Conservation (phyloP, 2,329 filamentous ascomycete species). For the Clonostachys sp. region DNA sequence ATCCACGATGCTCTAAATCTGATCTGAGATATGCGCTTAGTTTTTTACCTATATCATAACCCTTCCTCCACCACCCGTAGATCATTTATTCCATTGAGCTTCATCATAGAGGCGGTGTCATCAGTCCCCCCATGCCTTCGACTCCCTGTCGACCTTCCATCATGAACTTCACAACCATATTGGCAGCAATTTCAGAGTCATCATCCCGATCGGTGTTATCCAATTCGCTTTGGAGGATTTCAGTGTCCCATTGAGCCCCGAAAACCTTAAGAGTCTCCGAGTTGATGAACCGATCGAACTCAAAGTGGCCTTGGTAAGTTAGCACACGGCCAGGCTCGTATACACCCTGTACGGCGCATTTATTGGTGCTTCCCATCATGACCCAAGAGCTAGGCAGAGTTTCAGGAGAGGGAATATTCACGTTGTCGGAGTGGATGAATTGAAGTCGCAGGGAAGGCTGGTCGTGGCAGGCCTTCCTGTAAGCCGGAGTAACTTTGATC, state of each 20-base stretch:
- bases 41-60: background rate
- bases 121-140: background rate
- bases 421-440: constrained; percentile 28
- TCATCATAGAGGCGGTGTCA: constrained; percentile 1
- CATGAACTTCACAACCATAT: constrained; percentile 11
- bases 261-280: constrained; percentile 27
- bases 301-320: constrained; percentile 36
- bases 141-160: constrained; percentile 2
- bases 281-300: constrained; percentile 34
- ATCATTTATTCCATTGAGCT: background rate
- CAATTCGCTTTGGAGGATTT: constrained; percentile 2
- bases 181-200: constrained; percentile 8
- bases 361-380: constrained; percentile 12
- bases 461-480: constrained; percentile 4
- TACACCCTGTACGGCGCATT: constrained; percentile 30
- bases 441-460: constrained; percentile 15
- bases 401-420: constrained; percentile 5
- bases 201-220: constrained; percentile 10
- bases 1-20: background rate
- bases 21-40: background rate
- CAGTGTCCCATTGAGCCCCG: constrained; percentile 12
- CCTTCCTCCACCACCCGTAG: background rate
- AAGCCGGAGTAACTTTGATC: constrained; percentile 12
- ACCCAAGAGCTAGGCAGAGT: constrained; percentile 8
- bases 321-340: constrained; percentile 28